A percentile compares a stretch with the other conserved stretches of the same genome.
Conservation (phyloP, 2,329 filamentous ascomycete species). For the Colletotrichum sp. region DNA sequence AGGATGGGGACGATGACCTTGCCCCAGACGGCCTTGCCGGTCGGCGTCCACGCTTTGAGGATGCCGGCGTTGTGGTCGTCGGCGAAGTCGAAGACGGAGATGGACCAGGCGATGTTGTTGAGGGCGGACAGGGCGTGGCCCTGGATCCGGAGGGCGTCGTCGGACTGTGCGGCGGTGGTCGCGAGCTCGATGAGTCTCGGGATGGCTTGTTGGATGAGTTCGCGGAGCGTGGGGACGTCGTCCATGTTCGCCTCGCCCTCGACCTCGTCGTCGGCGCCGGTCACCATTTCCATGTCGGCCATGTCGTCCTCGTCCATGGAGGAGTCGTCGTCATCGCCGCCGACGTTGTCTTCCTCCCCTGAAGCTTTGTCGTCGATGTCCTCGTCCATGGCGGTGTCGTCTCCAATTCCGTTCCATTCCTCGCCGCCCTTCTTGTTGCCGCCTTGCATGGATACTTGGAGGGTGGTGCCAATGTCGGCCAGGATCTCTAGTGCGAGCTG, state of each 20-base stretch:
- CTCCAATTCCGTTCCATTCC: slow-evolving; percentile 43
- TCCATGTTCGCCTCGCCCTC: slow-evolving; percentile 50
- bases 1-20: slow-evolving; percentile 62
- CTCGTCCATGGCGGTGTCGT: slow-evolving; percentile 43
- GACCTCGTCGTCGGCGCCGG: slow-evolving; percentile 49
- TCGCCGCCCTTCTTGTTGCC: slow-evolving; percentile 36
- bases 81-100: slow-evolving; percentile 65
- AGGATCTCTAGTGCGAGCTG: slow-evolving; percentile 66
- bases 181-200: slow-evolving; percentile 55
- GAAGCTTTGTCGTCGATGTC: slow-evolving; percentile 34
- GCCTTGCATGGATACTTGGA: slow-evolving; percentile 56
- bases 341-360: slow-evolving; percentile 39
- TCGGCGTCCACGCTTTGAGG: slow-evolving; percentile 57
- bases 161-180: slow-evolving; percentile 42
- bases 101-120: slow-evolving; percentile 72
- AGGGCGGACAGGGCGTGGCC: slow-evolving; percentile 63
- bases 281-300: slow-evolving; percentile 70
- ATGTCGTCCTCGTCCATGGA: slow-evolving; percentile 63
- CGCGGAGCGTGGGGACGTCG: slow-evolving; percentile 59
- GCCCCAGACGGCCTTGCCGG: slow-evolving; percentile 62
- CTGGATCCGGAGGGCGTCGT: slow-evolving; percentile 51
- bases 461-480: slow-evolving; percentile 66
- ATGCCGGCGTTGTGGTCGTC: slow-evolving; percentile 58
- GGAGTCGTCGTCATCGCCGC: slow-evolving; percentile 46
- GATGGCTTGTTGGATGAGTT: slow-evolving; percentile 48